A percentile compares a stretch with the other conserved stretches of the same genome.
phyloP scores from a whole-genome alignment of 371 early-diverging fungal genomes.

The Saksenaea vasiformis region DNA sequence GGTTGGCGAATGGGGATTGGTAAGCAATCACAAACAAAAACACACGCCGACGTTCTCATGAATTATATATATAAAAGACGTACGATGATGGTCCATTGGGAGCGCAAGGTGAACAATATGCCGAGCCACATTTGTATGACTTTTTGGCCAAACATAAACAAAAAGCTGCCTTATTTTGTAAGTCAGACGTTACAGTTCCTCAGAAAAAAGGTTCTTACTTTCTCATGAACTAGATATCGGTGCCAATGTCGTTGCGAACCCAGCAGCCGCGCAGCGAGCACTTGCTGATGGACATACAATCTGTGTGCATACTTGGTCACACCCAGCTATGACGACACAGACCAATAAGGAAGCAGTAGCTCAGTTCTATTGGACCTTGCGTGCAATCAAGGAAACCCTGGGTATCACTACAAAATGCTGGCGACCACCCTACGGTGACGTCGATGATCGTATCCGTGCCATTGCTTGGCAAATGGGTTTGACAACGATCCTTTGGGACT shows the following conservation, averaged over 20 bases:
- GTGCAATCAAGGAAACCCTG: conserved; percentile 55
- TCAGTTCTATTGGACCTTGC: conserved; percentile 56
- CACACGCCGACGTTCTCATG: too few relatives aligned
- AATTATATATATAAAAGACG: conserved; percentile 6
- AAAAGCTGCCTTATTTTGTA: conserved; percentile 24
- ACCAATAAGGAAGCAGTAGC: conserved; percentile 57
- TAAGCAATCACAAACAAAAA: conserved; percentile 1
- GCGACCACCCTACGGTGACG: conserved; percentile 60
- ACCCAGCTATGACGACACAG: conserved; percentile 56
- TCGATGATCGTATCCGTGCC: conserved; percentile 59
- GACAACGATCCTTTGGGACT: conserved; percentile 46
- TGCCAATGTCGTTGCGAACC: conserved; percentile 45
- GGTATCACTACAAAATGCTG: conserved; percentile 56
- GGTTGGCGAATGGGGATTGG: conserved; percentile 22
- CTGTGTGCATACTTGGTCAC: conserved; percentile 63
- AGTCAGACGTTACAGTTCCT: background rate
- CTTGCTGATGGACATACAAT: conserved; percentile 49
- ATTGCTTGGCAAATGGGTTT: conserved; percentile 57
- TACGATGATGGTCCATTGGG: conserved; percentile 28
- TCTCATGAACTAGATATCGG: conserved; percentile 28
- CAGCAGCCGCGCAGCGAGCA: conserved; percentile 51
- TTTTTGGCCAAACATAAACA: conserved; percentile 23
- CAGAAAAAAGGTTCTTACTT: too few relatives aligned
- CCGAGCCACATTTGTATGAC: conserved; percentile 30
- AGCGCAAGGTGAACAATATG: conserved; percentile 14